Percentiles rank a stretch among this genome's conserved stretches.
phyloP scores from a whole-genome alignment of 1,284 basidiomycete species.

The Rhizoctonia solani region DNA sequence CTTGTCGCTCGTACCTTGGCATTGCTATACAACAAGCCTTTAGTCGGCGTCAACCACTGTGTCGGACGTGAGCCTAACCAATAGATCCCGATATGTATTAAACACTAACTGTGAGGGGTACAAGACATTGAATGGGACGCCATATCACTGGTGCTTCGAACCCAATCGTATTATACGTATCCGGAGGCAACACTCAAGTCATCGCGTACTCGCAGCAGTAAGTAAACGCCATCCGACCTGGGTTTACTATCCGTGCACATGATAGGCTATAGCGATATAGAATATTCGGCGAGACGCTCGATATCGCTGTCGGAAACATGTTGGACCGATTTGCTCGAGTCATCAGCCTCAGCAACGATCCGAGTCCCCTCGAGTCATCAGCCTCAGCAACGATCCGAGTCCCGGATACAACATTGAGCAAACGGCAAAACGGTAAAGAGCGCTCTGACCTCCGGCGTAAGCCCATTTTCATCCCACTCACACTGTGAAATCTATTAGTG shows the following conservation, averaged over 20 bases:
- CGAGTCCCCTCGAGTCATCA: slow-evolving; percentile 95
- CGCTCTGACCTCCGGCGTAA: too few relatives aligned
- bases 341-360: slow-evolving; percentile 89
- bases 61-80: slow-evolving; percentile 78
- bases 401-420: slow-evolving; percentile 99
- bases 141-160: slow-evolving; percentile 93
- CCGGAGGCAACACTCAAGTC: slow-evolving; percentile 98
- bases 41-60: slow-evolving; percentile 98
- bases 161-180: slow-evolving; percentile 97
- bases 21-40: slow-evolving; percentile 85
- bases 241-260: too few relatives aligned
- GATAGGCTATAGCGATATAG: slow-evolving; percentile 67
- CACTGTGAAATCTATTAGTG: slow-evolving; percentile 44
- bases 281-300: slow-evolving; percentile 98
- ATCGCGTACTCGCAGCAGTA: slow-evolving; percentile 94
- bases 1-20: slow-evolving; percentile 93
- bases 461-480: background rate
- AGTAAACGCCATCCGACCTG: background rate
- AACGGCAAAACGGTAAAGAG: slow-evolving; percentile 87
- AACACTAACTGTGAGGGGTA: background rate
- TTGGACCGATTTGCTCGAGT: slow-evolving; percentile 96
- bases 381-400: slow-evolving; percentile 92
- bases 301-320: slow-evolving; percentile 99
- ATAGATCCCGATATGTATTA: background rate
- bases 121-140: slow-evolving; percentile 99